These are phyloP conservation scores for Endoconidiophora polonica DNA, from an alignment of 2,329 filamentous ascomycete species.

Conservation along the genomic window DNA sequence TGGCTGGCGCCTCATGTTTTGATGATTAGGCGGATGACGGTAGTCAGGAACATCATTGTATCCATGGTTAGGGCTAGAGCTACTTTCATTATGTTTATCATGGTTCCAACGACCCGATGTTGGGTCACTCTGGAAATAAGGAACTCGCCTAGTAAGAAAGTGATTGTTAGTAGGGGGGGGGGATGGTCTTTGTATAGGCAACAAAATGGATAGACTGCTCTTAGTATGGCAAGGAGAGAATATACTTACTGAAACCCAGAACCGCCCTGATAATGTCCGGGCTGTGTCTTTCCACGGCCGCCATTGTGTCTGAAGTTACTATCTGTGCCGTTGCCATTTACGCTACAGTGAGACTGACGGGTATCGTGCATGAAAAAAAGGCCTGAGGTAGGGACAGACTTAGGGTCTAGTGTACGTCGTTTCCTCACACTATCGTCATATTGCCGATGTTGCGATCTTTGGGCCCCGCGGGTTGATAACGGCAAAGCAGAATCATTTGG, in stretches of 20 bases:
- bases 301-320: neutral
- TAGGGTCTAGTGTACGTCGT: conserved; percentile 79
- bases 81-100: conserved; percentile 61
- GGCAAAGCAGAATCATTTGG: neutral
- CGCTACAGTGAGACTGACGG: conserved; percentile 37
- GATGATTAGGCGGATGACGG: conserved; percentile 18
- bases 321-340: conserved; percentile 22
- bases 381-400: conserved; percentile 85
- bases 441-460: conserved; percentile 32
- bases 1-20: conserved; percentile 32
- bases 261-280: too few relatives aligned
- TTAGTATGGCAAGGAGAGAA: neutral
- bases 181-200: neutral
- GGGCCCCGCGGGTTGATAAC: conserved; percentile 21
- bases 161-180: neutral
- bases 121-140: neutral
- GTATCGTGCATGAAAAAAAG: conserved; percentile 97
- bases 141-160: too few relatives aligned
- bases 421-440: conserved; percentile 47
- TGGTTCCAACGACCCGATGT: conserved; percentile 61
- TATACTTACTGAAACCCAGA: neutral
- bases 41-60: conserved; percentile 19
- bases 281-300: neutral
- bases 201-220: too few relatives aligned
- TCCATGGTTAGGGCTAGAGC: conserved; percentile 22